Evolutionary conservation across 1,284 basidiomycete genomes (phyloP).

Genomic region (Papiliotrema fonsecae): DNA sequence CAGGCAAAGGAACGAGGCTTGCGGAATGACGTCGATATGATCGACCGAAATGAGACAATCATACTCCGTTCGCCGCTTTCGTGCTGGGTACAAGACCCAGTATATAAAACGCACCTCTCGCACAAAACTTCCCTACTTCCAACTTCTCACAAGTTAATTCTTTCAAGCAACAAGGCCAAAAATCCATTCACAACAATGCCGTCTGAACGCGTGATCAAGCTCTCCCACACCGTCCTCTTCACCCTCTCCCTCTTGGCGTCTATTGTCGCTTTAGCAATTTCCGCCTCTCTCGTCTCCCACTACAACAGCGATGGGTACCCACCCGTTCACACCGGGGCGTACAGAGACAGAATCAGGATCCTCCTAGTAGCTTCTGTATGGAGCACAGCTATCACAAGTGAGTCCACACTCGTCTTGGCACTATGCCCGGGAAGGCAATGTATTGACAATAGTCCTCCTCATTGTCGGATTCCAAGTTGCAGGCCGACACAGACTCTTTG

Average conservation of each 20-base stretch:
- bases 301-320: slow-evolving; percentile 47
- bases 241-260: slow-evolving; percentile 32
- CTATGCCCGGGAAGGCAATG: neutral
- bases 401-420: slow-evolving; percentile 14
- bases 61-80: no score
- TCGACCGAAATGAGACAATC: no score
- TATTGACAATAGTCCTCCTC: slow-evolving; percentile 34
- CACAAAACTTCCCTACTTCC: no score
- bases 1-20: no score
- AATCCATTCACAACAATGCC: slow-evolving; percentile 17
- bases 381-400: slow-evolving; percentile 36
- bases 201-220: slow-evolving; percentile 35
- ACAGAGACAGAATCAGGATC: slow-evolving; percentile 48
- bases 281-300: slow-evolving; percentile 24
- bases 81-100: no score
- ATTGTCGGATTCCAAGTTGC: slow-evolving; percentile 41
- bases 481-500: slow-evolving; percentile 39
- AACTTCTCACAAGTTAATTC: neutral
- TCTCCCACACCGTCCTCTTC: slow-evolving; percentile 40
- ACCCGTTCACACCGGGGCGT: slow-evolving; percentile 24
- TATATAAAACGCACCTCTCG: no score
- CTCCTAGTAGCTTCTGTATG: slow-evolving; percentile 43
- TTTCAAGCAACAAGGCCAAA: neutral
- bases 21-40: no score
- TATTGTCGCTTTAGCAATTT: slow-evolving; percentile 44